Evolutionary conservation across 2,329 filamentous ascomycete species (phyloP), one percentile per base, ranked within the genome.

Genomic region (Lachnellula arida): DNA sequence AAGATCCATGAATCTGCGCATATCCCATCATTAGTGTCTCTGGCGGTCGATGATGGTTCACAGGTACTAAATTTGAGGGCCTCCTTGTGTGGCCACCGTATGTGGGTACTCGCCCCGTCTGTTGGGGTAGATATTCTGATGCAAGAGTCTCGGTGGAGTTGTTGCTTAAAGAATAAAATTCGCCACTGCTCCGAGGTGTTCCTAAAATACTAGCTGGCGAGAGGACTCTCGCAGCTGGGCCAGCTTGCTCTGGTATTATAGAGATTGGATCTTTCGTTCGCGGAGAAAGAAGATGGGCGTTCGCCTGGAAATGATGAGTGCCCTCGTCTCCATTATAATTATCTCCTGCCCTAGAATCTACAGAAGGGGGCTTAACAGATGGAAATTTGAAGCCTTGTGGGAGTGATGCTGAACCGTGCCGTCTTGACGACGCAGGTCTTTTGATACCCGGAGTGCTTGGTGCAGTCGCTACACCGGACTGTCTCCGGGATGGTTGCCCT

Each of bases 11-110:
- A 2, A 97, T 84, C 66, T 99, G 94, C 2, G 90, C 93, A 72
- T 96, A 99, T 0, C 92, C 94, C 94, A 99, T 99, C 85, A 99
- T 95, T 53, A 99, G 75, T 1, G 87, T 86, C 70, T 97, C 92
- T 0, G 89, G 85, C 40, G 77, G 70, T 64, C 74, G 77, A 42
- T 76, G 69, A 47, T 75, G 74, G 59, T 75, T 73, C 56, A 71
- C 69, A 53, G 60, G 71, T 58, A 46, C 74, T 55, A 76, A 62
- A 55, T 71, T 74, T 44, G 80, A 81, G 51, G 72, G 69, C 63
- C 76, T 73, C 50, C 78, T 72, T 46, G 60, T 57, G 54, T 71
- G 67, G 11, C 60, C 51, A 28, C 66, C 67, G 58, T 80, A 75
- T 14, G 78, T 66, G 60, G 81, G 76, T 2, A 73, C 68, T 28